Evolutionary conservation across 805 yeast genomes (phyloP).

Genomic region (Metschnikowia shivogae): DNA sequence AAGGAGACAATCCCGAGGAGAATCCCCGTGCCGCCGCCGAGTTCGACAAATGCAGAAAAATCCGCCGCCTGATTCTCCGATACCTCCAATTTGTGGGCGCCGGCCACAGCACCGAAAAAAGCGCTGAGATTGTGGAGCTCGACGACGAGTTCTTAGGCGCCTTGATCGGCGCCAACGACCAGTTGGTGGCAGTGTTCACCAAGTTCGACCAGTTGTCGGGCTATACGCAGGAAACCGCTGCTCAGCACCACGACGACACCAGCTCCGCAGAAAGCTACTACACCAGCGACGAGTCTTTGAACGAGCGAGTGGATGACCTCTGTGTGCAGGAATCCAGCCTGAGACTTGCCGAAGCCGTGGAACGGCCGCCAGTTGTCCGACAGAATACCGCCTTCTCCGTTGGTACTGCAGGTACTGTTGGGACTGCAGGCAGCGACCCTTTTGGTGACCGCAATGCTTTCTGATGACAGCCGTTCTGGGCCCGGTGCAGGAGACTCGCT

Average conservation of each 20-base stretch:
- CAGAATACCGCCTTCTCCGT: conserved; percentile 25
- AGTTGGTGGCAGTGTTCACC: conserved; percentile 69
- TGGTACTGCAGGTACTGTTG: conserved; percentile 19
- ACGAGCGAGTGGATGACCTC: conserved; percentile 8
- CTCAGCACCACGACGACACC: conserved; percentile 22
- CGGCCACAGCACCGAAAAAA: conserved; percentile 31
- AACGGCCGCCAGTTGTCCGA: conserved; percentile 12
- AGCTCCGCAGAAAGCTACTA: conserved; percentile 35
- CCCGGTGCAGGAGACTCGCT: too few relatives aligned
- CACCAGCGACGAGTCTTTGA: conserved; percentile 26
- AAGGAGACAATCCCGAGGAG: conserved; percentile 59
- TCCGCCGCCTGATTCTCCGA: conserved; percentile 73
- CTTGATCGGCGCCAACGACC: conserved; percentile 85
- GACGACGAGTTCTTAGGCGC: conserved; percentile 87
- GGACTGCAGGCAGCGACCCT: conserved; percentile 28
- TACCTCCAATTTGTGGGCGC: conserved; percentile 78
- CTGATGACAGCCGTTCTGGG: not conserved
- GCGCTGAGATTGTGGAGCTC: conserved; percentile 25
- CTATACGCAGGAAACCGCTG: conserved; percentile 36
- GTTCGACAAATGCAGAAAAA: conserved; percentile 69
- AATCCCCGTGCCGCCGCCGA: conserved; percentile 55
- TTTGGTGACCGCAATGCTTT: conserved; percentile 25
- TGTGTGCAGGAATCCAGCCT: conserved; percentile 15
- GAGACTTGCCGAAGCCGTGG: conserved; percentile 11
- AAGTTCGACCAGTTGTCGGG: conserved; percentile 57